Evolutionary conservation across 1,284 basidiomycete species (phyloP).

Genomic region (Pseudozyma flocculosa): DNA sequence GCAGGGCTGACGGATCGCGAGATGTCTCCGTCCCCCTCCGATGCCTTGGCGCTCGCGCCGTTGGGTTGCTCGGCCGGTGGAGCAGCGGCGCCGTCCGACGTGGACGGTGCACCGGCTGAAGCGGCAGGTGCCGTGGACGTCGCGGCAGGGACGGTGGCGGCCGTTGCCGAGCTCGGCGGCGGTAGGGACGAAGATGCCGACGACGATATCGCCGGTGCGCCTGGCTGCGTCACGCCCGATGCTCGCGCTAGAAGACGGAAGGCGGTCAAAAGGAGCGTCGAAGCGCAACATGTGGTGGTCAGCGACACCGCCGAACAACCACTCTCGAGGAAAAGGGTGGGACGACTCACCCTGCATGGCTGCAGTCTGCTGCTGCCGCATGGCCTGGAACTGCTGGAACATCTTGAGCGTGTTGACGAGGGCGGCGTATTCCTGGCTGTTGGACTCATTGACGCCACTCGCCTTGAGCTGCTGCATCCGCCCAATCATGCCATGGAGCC

Average conservation of each 20-base stretch:
- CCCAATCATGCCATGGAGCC: slow-evolving; percentile 47
- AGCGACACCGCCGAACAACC: no score
- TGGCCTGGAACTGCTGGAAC: slow-evolving; percentile 53
- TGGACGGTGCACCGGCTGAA: slow-evolving; percentile 13
- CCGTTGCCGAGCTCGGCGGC: no score
- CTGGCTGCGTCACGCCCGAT: no score
- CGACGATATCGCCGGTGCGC: no score
- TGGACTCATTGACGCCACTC: slow-evolving; percentile 57
- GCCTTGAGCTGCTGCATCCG: slow-evolving; percentile 59
- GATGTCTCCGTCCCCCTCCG: slow-evolving; percentile 10
- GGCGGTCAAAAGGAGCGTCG: no score
- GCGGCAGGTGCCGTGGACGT: slow-evolving; percentile 10
- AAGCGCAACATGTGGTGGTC: not conserved
- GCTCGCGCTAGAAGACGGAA: no score
- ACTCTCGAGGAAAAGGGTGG: not conserved
- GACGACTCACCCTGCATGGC: slow-evolving; percentile 17
- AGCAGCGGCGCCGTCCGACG: slow-evolving; percentile 19
- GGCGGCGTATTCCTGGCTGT: slow-evolving; percentile 56
- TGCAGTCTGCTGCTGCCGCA: slow-evolving; percentile 48
- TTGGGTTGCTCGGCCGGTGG: slow-evolving; percentile 62
- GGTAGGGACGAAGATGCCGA: no score
- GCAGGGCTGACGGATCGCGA: slow-evolving; percentile 32
- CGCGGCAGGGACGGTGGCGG: no score
- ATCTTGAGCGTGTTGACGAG: slow-evolving; percentile 54
- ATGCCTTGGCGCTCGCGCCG: slow-evolving; percentile 15